Percentiles rank a stretch among this genome's conserved stretches.
phyloP scores from a whole-genome alignment of 1,139 yeast genomes.

The Hansenula lynferdii region DNA sequence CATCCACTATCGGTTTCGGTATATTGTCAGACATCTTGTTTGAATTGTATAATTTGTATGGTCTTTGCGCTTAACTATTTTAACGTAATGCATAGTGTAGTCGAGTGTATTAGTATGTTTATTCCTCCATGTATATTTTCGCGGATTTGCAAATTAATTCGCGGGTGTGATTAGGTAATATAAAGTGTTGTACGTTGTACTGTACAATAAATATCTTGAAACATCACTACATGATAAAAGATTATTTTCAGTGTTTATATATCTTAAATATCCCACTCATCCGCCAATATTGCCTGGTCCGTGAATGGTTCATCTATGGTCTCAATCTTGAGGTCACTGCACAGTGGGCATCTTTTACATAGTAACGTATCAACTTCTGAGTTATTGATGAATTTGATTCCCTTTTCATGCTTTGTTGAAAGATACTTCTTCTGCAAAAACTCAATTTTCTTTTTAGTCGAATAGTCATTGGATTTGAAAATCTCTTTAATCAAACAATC shows the following conservation, averaged over 20 bases:
- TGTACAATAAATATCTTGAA: no score
- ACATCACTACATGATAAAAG: no score
- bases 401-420: slow-evolving; percentile 20
- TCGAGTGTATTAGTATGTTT: no score
- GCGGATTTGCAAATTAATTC: no score
- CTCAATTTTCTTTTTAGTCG: slow-evolving; percentile 57
- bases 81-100: no score
- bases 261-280: slow-evolving; percentile 15
- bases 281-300: slow-evolving; percentile 2
- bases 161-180: no score
- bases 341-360: slow-evolving; percentile 67
- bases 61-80: no score
- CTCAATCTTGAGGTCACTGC: slow-evolving; percentile 73
- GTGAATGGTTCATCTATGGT: slow-evolving; percentile 55
- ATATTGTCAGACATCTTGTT: slow-evolving; percentile 1
- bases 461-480: slow-evolving; percentile 61
- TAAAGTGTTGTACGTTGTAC: no score
- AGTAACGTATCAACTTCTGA: slow-evolving; percentile 52
- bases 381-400: slow-evolving; percentile 23
- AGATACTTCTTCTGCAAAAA: slow-evolving; percentile 41
- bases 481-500: slow-evolving; percentile 72
- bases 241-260: no score
- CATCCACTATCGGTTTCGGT: slow-evolving; percentile 26
- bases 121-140: no score
- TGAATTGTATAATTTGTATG: no score